These are phyloP conservation scores for Leccinum pachyderme DNA, from an alignment of 1,284 basidiomycete genomes.

Conservation along the genomic window DNA sequence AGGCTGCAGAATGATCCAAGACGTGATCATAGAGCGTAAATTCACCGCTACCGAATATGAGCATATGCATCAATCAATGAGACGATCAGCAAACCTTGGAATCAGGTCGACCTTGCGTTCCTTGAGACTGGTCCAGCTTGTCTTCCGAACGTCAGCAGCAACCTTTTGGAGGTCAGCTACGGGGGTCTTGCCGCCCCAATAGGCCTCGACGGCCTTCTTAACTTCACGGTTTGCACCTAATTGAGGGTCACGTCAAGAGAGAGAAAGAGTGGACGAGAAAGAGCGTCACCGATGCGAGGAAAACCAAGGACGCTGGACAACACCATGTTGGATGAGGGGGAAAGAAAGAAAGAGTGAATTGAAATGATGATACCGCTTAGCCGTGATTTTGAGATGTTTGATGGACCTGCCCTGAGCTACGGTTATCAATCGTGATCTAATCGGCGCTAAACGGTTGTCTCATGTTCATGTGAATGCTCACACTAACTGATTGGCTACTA, in stretches of 20 bases:
- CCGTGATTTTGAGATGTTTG: slow-evolving; percentile 32
- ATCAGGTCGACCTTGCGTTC: slow-evolving; percentile 87
- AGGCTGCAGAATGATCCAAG: slow-evolving; percentile 94
- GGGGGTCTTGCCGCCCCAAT: slow-evolving; percentile 94
- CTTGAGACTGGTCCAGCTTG: slow-evolving; percentile 90
- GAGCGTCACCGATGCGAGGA: slow-evolving; percentile 87
- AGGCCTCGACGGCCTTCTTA: slow-evolving; percentile 98
- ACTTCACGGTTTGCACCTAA: slow-evolving; percentile 90
- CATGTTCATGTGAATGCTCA: slow-evolving; percentile 24
- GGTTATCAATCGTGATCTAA: slow-evolving; percentile 29
- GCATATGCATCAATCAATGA: slow-evolving; percentile 17
- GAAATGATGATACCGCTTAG: slow-evolving; percentile 14
- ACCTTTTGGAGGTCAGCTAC: slow-evolving; percentile 88
- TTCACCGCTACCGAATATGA: slow-evolving; percentile 70
- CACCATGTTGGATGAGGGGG: slow-evolving; percentile 53
- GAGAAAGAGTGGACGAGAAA: background rate
- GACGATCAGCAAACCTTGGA: slow-evolving; percentile 68
- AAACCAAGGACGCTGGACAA: slow-evolving; percentile 91
- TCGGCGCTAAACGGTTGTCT: slow-evolving; percentile 12
- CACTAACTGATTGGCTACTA: background rate
- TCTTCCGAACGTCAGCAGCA: slow-evolving; percentile 87
- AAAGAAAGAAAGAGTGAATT: slow-evolving; percentile 32
- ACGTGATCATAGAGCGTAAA: slow-evolving; percentile 99
- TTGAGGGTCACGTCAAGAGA: background rate
- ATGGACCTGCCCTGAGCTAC: slow-evolving; percentile 35